Evolutionary conservation across 176 grass and related monocot genomes (phyloP), one percentile per base, ranked within the genome.

Genomic region (Eleusine indica): DNA sequence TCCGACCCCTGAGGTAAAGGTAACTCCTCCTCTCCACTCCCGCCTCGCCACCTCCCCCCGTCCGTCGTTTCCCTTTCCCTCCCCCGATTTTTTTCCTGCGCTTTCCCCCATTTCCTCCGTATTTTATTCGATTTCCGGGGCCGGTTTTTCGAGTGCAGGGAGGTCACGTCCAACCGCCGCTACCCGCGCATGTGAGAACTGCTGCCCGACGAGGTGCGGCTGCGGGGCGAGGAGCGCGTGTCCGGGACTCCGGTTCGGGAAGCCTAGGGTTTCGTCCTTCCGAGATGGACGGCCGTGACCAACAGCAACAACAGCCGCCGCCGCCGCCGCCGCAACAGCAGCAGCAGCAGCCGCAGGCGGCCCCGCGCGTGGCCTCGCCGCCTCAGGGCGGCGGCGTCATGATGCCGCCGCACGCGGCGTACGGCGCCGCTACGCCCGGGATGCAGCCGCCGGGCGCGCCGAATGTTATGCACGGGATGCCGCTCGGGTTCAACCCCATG

Each of bases 401-500:
- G 42, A 87, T 90, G 75, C 87, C 87, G 75, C 63, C 81, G 80
- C 88, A 90, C 80, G 6, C 74, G 80, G 18, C 77, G 66, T 87
- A 62, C 70, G 84, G 75, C 25, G 53, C 43, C 44, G 37, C 79
- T 35, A 21, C 70, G 22, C 71, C 76, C 41, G 88, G 78, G 66
- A 82, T 89, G 83, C 66, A 46, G 73, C 79, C 73, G 44, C 51
- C 3, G 39, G 47, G 28, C 73, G 7, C 84, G 51, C 79, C 61
- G 1, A 86, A 44, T 29, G 88, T 87, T 13, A 87, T 87, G 70
- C 88, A 87, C 42, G 89, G 89, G 74, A 75, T 84, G 89, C 80
- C 84, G 32, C 80, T 90, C 32, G 43, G 80, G 42, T 90, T 90
- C 75, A 90, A 70, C 43, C 80, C 88, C 62, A 90, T 87, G 88